A percentile compares a stretch with the other conserved stretches of the same genome.
Evolutionary conservation across 345 rosid genomes (phyloP).

Genomic region (Gossypium thurberi): DNA sequence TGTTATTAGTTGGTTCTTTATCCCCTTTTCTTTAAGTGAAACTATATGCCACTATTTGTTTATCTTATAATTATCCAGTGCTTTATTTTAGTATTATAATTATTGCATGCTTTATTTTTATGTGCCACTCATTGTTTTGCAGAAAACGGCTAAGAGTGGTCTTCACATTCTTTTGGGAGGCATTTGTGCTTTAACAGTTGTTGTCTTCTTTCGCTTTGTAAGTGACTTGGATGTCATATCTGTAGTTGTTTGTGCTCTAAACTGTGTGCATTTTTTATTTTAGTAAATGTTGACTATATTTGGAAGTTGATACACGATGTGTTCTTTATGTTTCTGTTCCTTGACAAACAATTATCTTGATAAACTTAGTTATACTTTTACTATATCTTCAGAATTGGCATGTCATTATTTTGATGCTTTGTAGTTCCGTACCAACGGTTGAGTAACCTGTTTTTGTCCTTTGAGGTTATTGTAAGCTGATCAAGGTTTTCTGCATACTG

Average conservation of each 20-base stretch:
- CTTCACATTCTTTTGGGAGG: slow-evolving; percentile 91
- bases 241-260: not conserved
- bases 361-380: not conserved
- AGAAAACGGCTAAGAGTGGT: slow-evolving; percentile 93
- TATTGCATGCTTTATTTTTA: not conserved
- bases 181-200: slow-evolving; percentile 77
- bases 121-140: slow-evolving; percentile 15
- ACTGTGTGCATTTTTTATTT: slow-evolving; percentile 3
- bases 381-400: not conserved
- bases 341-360: not conserved
- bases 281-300: not conserved
- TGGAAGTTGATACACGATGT: not conserved
- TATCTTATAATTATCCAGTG: not conserved
- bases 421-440: not conserved
- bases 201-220: slow-evolving; percentile 92
- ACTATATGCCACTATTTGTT: not conserved
- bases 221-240: slow-evolving; percentile 24
- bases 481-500: not conserved
- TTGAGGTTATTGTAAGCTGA: not conserved
- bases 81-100: not conserved
- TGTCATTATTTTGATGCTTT: not conserved
- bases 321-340: not conserved
- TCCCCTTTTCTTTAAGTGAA: not conserved
- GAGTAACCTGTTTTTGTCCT: not conserved
- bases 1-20: not conserved